Percentiles rank a stretch among this genome's conserved stretches.
These are phyloP conservation scores for Trichoderma sp. DNA, from an alignment of 2,329 filamentous ascomycete genomes.

Conservation along the genomic window DNA sequence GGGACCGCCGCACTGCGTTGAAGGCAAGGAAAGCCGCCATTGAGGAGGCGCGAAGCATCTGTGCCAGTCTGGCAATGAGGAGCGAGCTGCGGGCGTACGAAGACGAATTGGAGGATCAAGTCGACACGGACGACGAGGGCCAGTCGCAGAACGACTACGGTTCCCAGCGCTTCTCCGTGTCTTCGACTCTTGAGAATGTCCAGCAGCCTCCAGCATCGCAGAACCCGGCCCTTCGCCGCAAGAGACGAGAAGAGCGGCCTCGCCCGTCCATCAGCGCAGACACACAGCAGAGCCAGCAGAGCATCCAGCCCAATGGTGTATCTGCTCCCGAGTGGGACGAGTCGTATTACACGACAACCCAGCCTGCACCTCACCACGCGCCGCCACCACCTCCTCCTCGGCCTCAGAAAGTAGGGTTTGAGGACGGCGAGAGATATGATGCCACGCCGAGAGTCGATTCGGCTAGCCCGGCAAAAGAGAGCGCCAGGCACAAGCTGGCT, in stretches of 20 bases:
- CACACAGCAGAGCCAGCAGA: slow-evolving; percentile 31
- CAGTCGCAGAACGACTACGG: slow-evolving; percentile 25
- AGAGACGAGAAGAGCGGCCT: slow-evolving; percentile 35
- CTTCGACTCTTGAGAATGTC: slow-evolving; percentile 27
- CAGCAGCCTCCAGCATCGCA: slow-evolving; percentile 30
- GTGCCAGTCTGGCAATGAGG: slow-evolving; percentile 54
- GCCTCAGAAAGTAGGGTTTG: slow-evolving; percentile 43
- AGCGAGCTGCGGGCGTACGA: slow-evolving; percentile 51
- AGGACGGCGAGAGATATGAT: slow-evolving; percentile 42
- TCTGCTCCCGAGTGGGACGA: slow-evolving; percentile 37
- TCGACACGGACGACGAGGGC: slow-evolving; percentile 39
- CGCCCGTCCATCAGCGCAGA: slow-evolving; percentile 28
- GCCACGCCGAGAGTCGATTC: slow-evolving; percentile 34
- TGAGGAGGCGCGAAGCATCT: slow-evolving; percentile 53
- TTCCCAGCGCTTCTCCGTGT: slow-evolving; percentile 28
- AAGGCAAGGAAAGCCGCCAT: slow-evolving; percentile 54
- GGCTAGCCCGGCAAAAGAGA: slow-evolving; percentile 35
- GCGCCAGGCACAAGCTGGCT: slow-evolving; percentile 40
- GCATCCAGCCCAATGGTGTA: slow-evolving; percentile 29
- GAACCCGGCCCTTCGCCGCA: slow-evolving; percentile 33
- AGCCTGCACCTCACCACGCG: slow-evolving; percentile 34
- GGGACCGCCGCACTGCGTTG: slow-evolving; percentile 51
- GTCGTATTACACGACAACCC: slow-evolving; percentile 35
- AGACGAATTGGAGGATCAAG: slow-evolving; percentile 40
- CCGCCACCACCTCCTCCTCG: slow-evolving; percentile 44